Percentiles rank a stretch among this genome's conserved stretches.
Evolutionary conservation across 108 stramenopile species (phyloP).

Genomic region (Cyclotella choctawhatcheeana): DNA sequence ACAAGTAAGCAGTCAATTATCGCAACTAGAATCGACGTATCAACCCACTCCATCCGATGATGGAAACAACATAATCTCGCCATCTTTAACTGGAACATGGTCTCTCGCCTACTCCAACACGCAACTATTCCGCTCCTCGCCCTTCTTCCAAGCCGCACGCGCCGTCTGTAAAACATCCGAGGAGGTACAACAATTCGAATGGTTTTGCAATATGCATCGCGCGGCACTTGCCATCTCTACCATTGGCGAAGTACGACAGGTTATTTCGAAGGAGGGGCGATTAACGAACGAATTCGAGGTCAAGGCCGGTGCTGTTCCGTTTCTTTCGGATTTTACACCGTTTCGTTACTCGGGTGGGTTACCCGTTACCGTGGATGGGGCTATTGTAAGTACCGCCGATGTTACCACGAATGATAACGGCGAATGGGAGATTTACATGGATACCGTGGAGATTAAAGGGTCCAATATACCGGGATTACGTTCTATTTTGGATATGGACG

Average conservation of each 20-base stretch:
- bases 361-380: slow-evolving; percentile 79
- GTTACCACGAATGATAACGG: slow-evolving; percentile 37
- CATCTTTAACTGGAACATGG: slow-evolving; percentile 75
- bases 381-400: slow-evolving; percentile 84
- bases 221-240: slow-evolving; percentile 75
- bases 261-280: slow-evolving; percentile 56
- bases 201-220: slow-evolving; percentile 93
- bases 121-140: slow-evolving; percentile 82
- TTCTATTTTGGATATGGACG: slow-evolving; percentile 62
- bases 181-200: slow-evolving; percentile 75
- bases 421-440: slow-evolving; percentile 72
- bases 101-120: slow-evolving; percentile 77
- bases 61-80: slow-evolving; percentile 9
- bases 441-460: slow-evolving; percentile 86
- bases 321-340: slow-evolving; percentile 66
- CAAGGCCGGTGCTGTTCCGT: slow-evolving; percentile 80
- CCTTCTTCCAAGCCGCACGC: slow-evolving; percentile 89
- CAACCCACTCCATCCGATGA: slow-evolving; percentile 30
- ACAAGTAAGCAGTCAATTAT: slow-evolving; percentile 36
- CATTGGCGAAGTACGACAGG: slow-evolving; percentile 82
- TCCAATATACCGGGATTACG: slow-evolving; percentile 76
- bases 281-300: slow-evolving; percentile 86
- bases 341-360: slow-evolving; percentile 77
- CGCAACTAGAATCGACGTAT: slow-evolving; percentile 49
- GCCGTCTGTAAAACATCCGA: slow-evolving; percentile 74